Base-by-base conservation (phyloP, 805 yeast genomes). In the Barnettozyma populi region DNA sequence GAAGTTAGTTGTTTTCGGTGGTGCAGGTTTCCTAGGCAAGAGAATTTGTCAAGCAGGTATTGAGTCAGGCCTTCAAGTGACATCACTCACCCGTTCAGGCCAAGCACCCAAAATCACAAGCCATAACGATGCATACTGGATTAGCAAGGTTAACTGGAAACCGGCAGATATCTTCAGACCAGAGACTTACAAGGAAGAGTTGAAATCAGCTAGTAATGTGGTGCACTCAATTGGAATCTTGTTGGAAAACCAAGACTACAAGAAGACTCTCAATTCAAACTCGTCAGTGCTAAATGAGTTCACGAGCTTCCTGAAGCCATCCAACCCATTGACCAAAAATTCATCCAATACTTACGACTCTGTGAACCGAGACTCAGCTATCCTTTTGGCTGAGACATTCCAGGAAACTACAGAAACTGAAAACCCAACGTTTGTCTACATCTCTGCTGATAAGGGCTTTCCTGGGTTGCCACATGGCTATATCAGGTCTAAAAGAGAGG, bases 181-280 rank as follows among this genome's bases (percentile, higher is more conserved):
- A 0, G 64, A 71, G 1, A 70, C 85, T 0, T 87, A 87, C 59
- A 54, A 59, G 18, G 62, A 69, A 3, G 63, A 72, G 27, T 59
- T 89, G 20, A 50, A 58, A 32, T 73, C 73, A 34, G 76, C 81
- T 1, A 70, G 75, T 42, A 80, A 85, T 1, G 92, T 90, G 2
- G 92, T 90, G 13, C 96, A 90, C 62, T 76, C 94, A 0, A 71
- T 90, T 45, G 98, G 98, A 0, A 74, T 86, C 3, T 64, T 90
- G 7, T 67, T 88, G 36, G 94, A 86, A 52, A 79, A 85, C 56
- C 74, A 72, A 48, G 70, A 75, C 32, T 90, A 90, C 65, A 90
- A 90, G 63, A 65, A 71, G 39, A 60, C 74, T 3, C 36, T 71
- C 71, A 60, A 59, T 31, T 53, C 59, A 2, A 61, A 57, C 46